phyloP scores from a whole-genome alignment of 2,329 filamentous ascomycete species.

The Penicillium capsulatum region DNA sequence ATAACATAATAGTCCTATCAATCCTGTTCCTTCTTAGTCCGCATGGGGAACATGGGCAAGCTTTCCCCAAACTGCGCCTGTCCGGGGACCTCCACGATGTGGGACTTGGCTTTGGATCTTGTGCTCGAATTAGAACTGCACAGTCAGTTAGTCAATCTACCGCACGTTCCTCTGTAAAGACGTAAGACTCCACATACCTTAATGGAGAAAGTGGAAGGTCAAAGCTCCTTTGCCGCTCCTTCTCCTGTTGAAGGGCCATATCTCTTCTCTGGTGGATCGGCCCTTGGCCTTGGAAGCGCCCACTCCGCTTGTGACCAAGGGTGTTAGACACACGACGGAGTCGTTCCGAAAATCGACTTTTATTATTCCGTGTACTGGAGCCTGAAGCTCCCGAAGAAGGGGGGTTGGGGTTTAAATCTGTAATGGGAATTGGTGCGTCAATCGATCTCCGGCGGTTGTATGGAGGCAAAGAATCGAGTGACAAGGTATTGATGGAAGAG shows the following conservation, averaged over 20 bases:
- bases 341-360: slow-evolving; percentile 2
- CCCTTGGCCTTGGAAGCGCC: slow-evolving; percentile 3
- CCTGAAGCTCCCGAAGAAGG: not conserved
- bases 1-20: not conserved
- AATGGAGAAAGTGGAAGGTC: slow-evolving; percentile 1
- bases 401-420: slow-evolving; percentile 1
- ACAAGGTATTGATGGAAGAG: not conserved
- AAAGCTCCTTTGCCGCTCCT: not conserved
- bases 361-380: slow-evolving; percentile 2
- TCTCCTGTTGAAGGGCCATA: not conserved
- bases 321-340: slow-evolving; percentile 5
- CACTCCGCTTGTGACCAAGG: slow-evolving; percentile 5
- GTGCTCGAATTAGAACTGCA: not conserved
- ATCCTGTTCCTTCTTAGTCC: slow-evolving; percentile 4
- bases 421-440: slow-evolving; percentile 9
- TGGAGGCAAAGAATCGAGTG: slow-evolving; percentile 1
- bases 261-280: not conserved
- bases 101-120: slow-evolving; percentile 5
- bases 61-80: slow-evolving; percentile 10
- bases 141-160: no score
- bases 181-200: not conserved
- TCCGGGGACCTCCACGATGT: slow-evolving; percentile 7
- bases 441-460: slow-evolving; percentile 8
- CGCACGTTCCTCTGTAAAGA: no score
- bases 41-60: slow-evolving; percentile 12